Percentiles rank a stretch among this genome's conserved stretches.
phyloP scores from a whole-genome alignment of 2,329 filamentous ascomycete species.

The Plectosphaerella plurivora region DNA sequence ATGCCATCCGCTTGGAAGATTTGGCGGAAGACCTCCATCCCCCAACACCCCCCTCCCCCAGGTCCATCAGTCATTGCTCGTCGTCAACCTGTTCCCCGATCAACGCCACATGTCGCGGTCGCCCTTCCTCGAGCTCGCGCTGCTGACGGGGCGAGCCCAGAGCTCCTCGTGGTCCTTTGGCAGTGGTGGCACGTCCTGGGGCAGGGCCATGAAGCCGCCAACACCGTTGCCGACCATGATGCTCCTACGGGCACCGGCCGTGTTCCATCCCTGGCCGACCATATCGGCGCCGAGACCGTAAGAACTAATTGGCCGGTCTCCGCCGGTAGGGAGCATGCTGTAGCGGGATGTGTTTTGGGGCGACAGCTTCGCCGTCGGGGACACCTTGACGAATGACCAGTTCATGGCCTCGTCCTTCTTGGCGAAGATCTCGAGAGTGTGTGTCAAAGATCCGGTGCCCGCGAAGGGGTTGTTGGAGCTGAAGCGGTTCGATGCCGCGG shows the following conservation, averaged over 20 bases:
- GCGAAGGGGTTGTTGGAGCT: conserved; percentile 51
- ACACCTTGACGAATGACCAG: conserved; percentile 54
- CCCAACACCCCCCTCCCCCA: background rate
- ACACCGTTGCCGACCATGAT: conserved; percentile 47
- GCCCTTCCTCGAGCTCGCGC: conserved; percentile 31
- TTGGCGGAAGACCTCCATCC: background rate
- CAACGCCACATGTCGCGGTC: conserved; percentile 39
- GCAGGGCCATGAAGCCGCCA: conserved; percentile 50
- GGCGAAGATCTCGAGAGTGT: conserved; percentile 56
- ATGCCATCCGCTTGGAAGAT: background rate
- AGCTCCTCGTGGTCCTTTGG: conserved; percentile 20
- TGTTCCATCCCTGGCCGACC: conserved; percentile 43
- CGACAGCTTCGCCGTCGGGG: conserved; percentile 15
- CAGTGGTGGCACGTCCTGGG: conserved; percentile 18
- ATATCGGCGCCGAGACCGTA: conserved; percentile 54
- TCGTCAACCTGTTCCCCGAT: conserved; percentile 3
- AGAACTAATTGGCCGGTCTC: conserved; percentile 45
- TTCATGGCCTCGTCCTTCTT: conserved; percentile 54
- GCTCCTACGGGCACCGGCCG: conserved; percentile 47
- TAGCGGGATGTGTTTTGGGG: conserved; percentile 2
- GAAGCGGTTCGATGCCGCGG: conserved; percentile 35
- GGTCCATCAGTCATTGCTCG: background rate
- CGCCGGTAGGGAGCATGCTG: conserved; percentile 11
- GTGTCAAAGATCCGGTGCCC: conserved; percentile 34
- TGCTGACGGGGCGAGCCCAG: conserved; percentile 40